phyloP scores from a whole-genome alignment of 257 asterid genomes.

The Solanum ossicruentum region DNA sequence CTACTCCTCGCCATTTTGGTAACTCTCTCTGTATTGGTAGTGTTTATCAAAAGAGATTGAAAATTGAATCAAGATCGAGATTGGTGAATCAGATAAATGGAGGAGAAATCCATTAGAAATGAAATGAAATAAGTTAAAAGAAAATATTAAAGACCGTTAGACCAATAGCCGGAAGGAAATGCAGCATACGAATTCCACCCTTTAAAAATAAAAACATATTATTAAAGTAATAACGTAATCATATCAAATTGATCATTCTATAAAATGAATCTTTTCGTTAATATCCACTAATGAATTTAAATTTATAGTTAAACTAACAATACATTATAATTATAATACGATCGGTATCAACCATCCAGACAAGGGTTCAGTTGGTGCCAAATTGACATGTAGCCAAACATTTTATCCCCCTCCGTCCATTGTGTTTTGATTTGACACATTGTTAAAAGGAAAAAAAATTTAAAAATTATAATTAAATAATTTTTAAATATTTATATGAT shows the following conservation, averaged over 20 bases:
- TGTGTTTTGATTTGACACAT: too few species aligned
- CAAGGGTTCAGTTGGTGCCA: background rate
- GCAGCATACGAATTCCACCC: background rate
- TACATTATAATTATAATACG: too few species aligned
- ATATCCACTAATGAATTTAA: too few species aligned
- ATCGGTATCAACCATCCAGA: too few species aligned
- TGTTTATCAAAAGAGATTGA: background rate
- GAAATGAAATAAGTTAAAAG: background rate
- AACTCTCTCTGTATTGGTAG: background rate
- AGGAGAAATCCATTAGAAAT: background rate
- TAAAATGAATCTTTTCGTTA: too few species aligned
- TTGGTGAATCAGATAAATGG: background rate
- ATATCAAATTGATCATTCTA: too few species aligned
- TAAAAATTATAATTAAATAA: too few species aligned
- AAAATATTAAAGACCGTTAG: background rate
- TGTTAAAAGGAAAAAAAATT: too few species aligned
- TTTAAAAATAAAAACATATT: too few species aligned
- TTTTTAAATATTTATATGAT: too few species aligned
- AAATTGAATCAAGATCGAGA: background rate
- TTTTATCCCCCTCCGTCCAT: background rate
- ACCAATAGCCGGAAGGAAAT: background rate
- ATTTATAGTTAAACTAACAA: too few species aligned
- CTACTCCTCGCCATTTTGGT: slow-evolving; percentile 71
- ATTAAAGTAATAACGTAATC: too few species aligned
- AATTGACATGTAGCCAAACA: background rate